Percentiles rank a stretch among this genome's conserved stretches.
These are phyloP conservation scores for Seiridium cupressi DNA, from an alignment of 2,329 filamentous ascomycete genomes.

Conservation along the genomic window DNA sequence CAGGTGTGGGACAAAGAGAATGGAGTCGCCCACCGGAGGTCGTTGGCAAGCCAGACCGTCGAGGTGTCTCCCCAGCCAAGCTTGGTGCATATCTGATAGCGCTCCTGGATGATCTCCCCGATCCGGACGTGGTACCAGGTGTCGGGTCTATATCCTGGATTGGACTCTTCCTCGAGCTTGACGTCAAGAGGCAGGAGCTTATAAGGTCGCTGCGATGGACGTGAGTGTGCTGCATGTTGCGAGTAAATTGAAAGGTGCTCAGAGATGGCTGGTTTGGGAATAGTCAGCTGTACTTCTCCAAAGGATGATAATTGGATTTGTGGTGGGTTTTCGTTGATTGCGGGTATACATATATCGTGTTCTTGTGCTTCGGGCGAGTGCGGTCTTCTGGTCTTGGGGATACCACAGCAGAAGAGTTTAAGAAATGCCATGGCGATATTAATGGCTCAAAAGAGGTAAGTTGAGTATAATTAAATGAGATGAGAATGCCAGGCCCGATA, in stretches of 20 bases:
- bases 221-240: background rate
- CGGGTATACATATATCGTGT: background rate
- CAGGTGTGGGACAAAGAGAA: background rate
- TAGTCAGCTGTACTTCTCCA: background rate
- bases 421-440: background rate
- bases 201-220: background rate
- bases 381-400: background rate
- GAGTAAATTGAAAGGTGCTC: background rate
- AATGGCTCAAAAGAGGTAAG: background rate
- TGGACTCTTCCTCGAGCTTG: constrained; percentile 4
- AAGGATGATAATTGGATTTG: background rate
- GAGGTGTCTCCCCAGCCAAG: constrained; percentile 7
- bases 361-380: background rate
- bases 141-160: background rate
- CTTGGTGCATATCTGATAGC: constrained; percentile 6
- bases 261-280: background rate
- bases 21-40: background rate
- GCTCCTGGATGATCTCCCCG: constrained; percentile 1
- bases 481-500: too few species aligned
- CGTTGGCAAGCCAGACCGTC: background rate
- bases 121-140: constrained; percentile 5
- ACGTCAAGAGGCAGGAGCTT: background rate
- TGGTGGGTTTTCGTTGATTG: background rate
- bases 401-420: background rate
- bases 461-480: too few species aligned